Base-by-base conservation (phyloP, 495 filamentous ascomycete species). In the Penicillium angulare region DNA sequence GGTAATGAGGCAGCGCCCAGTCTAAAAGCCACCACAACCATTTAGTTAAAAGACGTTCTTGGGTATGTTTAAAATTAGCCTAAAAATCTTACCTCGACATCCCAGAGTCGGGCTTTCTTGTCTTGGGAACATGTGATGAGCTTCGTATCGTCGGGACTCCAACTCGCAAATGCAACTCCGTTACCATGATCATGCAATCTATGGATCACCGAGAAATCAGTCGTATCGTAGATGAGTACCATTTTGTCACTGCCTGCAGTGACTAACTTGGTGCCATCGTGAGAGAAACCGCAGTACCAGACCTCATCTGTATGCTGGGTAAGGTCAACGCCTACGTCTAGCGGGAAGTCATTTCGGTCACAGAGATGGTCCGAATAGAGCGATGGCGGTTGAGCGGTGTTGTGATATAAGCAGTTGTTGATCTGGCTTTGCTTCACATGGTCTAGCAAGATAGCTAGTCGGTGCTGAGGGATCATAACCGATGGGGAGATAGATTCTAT, bases 381-480 rank as follows among this genome's bases (percentile, higher is more conserved):
- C 1, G 92, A 96, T 0, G 90, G 90, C 3, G 89, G 73, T 1
- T 74, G 64, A n/a, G 82, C 75, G 4, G 83, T 88, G 50, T 92
- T 96, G 71, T 99, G 93, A 69, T 89, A 99, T 36, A 90, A 69
- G 59, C 93, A 99, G 32, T 81, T 78, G 41, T 82, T 79, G 36
- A 97, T 88, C 68, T 96, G 92, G 46, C 75, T 80, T 41, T 83
- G 73, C 61, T 97, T 96, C 22, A 95, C 82, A 48, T 92, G 81
- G 41, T 88, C 77, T 42, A 99, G 71, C n/a, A 99, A 69, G 21
- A 81, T 74, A 7, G 89, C 90, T n/a, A 99, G 76, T 10, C 93
- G 88, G 66, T 95, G 89, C 57, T 95, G 88, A 5, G 93, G 95
- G 42, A 99, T 89, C 95, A 99, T 97, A 20, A 96, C 88, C n/a